A percentile compares a stretch with the other conserved stretches of the same genome.
These are phyloP conservation scores for Blumeria graminis DNA, from an alignment of 2,329 filamentous ascomycete species.

Conservation along the genomic window DNA sequence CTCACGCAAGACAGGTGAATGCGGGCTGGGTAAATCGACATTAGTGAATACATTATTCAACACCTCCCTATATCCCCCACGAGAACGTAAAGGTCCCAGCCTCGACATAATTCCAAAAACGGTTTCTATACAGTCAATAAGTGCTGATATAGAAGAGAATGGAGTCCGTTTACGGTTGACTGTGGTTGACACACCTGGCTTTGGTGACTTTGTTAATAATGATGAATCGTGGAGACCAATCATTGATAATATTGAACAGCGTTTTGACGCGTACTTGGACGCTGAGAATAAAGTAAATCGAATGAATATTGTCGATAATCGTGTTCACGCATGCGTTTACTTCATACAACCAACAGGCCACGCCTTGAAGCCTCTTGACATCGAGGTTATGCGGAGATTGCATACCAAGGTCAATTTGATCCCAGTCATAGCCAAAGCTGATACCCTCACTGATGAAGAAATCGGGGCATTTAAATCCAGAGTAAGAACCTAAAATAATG, in stretches of 20 bases:
- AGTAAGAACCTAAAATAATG: slow-evolving; percentile 29
- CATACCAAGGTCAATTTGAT: slow-evolving; percentile 99
- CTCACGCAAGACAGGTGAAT: slow-evolving; percentile 49
- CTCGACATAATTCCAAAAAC: slow-evolving; percentile 98
- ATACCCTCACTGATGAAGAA: slow-evolving; percentile 94
- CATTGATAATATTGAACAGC: slow-evolving; percentile 98
- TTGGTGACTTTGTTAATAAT: slow-evolving; percentile 99
- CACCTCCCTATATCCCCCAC: slow-evolving; percentile 93
- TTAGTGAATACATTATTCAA: slow-evolving; percentile 99
- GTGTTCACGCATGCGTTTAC: slow-evolving; percentile 96
- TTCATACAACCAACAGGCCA: slow-evolving; percentile 98
- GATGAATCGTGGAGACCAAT: slow-evolving; percentile 98
- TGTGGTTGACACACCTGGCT: slow-evolving; percentile 92
- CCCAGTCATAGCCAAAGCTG: slow-evolving; percentile 94
- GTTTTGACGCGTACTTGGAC: slow-evolving; percentile 93
- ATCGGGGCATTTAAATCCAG: slow-evolving; percentile 84
- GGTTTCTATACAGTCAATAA: slow-evolving; percentile 83
- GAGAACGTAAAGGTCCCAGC: slow-evolving; percentile 93
- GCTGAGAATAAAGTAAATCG: slow-evolving; percentile 99
- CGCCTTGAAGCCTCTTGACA: slow-evolving; percentile 92
- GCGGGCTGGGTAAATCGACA: slow-evolving; percentile 94
- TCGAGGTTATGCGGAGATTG: slow-evolving; percentile 96
- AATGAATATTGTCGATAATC: slow-evolving; percentile 99
- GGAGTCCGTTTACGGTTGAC: slow-evolving; percentile 89
- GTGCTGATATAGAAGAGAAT: slow-evolving; percentile 93